A percentile compares a stretch with the other conserved stretches of the same genome.
These are phyloP conservation scores for Triticum urartu DNA, from an alignment of 176 grass and related monocot species.

Conservation along the genomic window DNA sequence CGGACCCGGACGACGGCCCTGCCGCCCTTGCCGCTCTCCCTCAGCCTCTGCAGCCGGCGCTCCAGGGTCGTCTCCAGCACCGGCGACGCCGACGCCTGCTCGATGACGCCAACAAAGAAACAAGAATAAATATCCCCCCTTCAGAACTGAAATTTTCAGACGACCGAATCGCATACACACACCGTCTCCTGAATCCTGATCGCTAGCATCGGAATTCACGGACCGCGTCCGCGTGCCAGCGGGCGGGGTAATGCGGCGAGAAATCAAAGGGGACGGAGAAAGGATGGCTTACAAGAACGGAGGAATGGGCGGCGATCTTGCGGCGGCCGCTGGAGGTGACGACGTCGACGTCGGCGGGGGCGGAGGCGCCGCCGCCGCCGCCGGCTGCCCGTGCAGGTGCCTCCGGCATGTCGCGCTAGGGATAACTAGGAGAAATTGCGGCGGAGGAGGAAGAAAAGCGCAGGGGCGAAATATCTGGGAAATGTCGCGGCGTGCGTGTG, in stretches of 20 bases:
- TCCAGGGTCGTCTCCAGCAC: constrained; percentile 61
- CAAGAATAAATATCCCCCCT: background rate
- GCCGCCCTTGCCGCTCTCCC: constrained; percentile 25
- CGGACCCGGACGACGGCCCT: constrained; percentile 49
- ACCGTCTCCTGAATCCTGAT: background rate
- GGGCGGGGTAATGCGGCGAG: background rate
- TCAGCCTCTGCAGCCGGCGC: constrained; percentile 11
- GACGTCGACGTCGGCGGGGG: constrained; percentile 46
- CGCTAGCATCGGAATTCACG: background rate
- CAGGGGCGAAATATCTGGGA: constrained; percentile 32
- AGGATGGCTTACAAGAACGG: constrained; percentile 51
- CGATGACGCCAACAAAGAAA: background rate
- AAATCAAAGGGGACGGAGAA: background rate
- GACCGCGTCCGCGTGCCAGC: too few relatives aligned
- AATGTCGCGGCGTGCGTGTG: background rate
- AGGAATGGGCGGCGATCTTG: constrained; percentile 65
- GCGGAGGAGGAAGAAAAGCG: constrained; percentile 2
- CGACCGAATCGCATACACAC: background rate
- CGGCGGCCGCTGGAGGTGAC: constrained; percentile 38
- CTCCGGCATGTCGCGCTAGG: constrained; percentile 5
- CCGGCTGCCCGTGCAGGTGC: background rate
- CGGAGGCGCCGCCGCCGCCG: background rate
- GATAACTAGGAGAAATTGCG: background rate
- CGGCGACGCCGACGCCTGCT: constrained; percentile 65
- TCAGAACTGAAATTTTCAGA: background rate